Evolutionary conservation across 140 eudicot genomes (phyloP).

Genomic region (Bidens hawaiensis): DNA sequence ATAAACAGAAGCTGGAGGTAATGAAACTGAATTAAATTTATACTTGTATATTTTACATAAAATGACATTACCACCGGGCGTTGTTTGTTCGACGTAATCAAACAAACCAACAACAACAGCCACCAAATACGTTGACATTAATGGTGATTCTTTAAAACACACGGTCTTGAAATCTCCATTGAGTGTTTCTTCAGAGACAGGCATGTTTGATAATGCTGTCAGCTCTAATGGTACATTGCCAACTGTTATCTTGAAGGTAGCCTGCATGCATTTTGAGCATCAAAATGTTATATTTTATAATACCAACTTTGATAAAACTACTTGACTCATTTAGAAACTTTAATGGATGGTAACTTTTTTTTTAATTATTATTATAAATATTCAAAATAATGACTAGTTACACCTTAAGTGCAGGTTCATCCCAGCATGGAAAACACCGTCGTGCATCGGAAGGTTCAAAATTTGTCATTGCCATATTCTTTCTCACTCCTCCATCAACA

Average conservation of each 20-base stretch:
- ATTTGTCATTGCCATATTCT: conserved; percentile 60
- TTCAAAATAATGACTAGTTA: no score
- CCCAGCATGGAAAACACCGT: conserved; percentile 65
- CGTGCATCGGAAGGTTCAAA: conserved; percentile 63
- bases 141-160: conserved; percentile 68
- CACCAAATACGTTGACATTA: conserved; percentile 93
- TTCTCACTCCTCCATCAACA: conserved; percentile 50
- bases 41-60: no score
- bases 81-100: conserved; percentile 46
- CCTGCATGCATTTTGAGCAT: conserved; percentile 29
- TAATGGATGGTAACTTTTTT: not conserved
- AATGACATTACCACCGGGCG: conserved; percentile 39
- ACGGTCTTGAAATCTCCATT: conserved; percentile 57
- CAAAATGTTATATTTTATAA: not conserved
- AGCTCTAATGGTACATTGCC: conserved; percentile 41
- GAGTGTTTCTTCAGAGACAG: conserved; percentile 51
- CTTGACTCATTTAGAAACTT: not conserved
- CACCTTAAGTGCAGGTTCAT: conserved; percentile 64
- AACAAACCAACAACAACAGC: conserved; percentile 85
- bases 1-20: conserved; percentile 6
- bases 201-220: conserved; percentile 59
- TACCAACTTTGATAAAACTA: no score
- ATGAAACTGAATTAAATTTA: not conserved
- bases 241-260: conserved; percentile 50
- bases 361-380: no score